Evolutionary conservation across 1,284 basidiomycete genomes (phyloP).

Genomic region (Exobasidium rhododendri): DNA sequence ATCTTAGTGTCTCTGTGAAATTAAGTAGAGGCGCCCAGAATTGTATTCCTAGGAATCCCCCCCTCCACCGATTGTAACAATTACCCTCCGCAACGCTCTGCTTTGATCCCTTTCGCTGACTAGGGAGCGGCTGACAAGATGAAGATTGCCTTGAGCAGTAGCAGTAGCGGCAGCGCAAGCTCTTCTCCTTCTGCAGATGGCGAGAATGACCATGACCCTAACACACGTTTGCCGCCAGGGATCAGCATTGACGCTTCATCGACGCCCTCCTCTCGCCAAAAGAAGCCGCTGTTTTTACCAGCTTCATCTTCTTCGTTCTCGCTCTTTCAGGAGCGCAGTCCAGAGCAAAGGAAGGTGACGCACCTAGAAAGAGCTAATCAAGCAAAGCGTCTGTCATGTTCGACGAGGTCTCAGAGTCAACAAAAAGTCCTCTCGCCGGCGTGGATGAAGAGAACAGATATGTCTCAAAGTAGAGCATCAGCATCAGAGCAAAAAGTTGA

Average conservation of each 20-base stretch:
- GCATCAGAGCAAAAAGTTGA: neutral
- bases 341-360: conserved; percentile 5
- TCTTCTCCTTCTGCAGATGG: neutral
- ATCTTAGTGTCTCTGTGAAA: too few species aligned
- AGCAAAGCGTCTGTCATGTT: neutral
- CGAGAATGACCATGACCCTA: too few species aligned
- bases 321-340: neutral
- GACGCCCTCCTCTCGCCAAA: neutral
- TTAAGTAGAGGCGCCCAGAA: too few species aligned
- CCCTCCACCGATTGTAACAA: too few species aligned
- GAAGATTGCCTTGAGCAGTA: neutral
- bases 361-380: neutral
- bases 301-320: conserved; percentile 1
- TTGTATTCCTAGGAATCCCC: too few species aligned
- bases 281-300: neutral
- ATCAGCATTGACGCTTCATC: too few species aligned
- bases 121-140: too few species aligned
- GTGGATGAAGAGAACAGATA: neutral
- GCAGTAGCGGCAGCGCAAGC: neutral
- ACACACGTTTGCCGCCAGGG: too few species aligned
- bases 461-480: neutral
- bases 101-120: too few species aligned
- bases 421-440: neutral
- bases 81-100: too few species aligned
- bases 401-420: neutral